A percentile compares a stretch with the other conserved stretches of the same genome.
These are phyloP conservation scores for Kingdonia uniflora DNA, from an alignment of 164 flowering plant species.

Conservation along the genomic window DNA sequence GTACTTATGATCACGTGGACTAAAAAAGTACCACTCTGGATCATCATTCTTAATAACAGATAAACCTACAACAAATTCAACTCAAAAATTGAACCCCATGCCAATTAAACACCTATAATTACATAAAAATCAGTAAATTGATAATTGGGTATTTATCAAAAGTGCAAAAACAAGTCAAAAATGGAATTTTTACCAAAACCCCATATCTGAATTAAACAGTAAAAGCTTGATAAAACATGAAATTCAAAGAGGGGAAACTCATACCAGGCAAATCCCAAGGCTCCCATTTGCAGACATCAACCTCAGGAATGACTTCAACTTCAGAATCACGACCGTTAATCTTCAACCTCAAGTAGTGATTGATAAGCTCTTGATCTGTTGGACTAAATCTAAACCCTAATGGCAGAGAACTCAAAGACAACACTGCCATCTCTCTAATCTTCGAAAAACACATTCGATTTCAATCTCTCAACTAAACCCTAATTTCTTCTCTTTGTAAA, in stretches of 20 bases:
- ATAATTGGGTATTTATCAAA: too few species aligned
- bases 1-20: constrained; percentile 13
- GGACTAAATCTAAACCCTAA: constrained; percentile 42
- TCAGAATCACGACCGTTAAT: constrained; percentile 42
- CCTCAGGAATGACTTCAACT: constrained; percentile 52
- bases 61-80: background rate
- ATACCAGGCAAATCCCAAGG: constrained; percentile 76
- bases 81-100: background rate
- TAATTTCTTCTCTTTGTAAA: too few species aligned
- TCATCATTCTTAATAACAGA: constrained; percentile 6
- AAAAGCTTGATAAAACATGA: background rate
- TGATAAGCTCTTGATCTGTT: constrained; percentile 47
- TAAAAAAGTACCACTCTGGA: constrained; percentile 15
- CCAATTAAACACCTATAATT: too few species aligned
- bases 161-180: background rate
- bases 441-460: background rate
- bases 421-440: constrained; percentile 2
- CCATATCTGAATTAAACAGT: background rate
- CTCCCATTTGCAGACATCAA: constrained; percentile 61
- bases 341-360: constrained; percentile 52
- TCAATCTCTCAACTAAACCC: too few species aligned
- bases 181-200: background rate
- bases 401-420: constrained; percentile 3
- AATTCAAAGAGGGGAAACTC: background rate
- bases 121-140: too few species aligned